These are phyloP conservation scores for Neonectria ditissima DNA, from an alignment of 2,329 filamentous ascomycete species.

Conservation along the genomic window DNA sequence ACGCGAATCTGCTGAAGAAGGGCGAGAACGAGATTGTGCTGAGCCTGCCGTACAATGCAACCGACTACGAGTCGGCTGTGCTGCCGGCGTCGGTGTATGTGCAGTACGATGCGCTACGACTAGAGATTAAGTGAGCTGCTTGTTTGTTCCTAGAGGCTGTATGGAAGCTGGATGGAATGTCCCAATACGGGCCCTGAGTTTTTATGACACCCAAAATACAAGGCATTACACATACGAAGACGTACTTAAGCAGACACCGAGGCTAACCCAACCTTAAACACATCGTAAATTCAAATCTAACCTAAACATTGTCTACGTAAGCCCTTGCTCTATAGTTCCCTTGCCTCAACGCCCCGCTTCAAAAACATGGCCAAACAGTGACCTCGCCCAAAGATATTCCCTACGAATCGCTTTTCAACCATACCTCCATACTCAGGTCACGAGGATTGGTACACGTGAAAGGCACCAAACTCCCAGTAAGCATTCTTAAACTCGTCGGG, in stretches of 20 bases:
- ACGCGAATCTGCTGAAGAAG: constrained; percentile 58
- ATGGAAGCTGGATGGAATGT: background rate
- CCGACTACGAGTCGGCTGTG: constrained; percentile 68
- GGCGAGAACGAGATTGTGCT: constrained; percentile 68
- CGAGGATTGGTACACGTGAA: constrained; percentile 65
- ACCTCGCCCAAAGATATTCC: background rate
- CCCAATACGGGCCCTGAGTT: no score
- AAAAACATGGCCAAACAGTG: constrained; percentile 11
- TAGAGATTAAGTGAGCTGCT: constrained; percentile 60
- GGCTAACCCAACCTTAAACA: background rate
- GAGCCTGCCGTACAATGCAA: constrained; percentile 69
- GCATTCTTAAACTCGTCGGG: constrained; percentile 67
- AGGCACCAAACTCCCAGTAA: constrained; percentile 74
- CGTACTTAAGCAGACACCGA: background rate
- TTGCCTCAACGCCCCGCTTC: constrained; percentile 41
- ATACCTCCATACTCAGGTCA: constrained; percentile 23
- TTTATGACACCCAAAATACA: background rate
- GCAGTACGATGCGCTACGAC: constrained; percentile 73
- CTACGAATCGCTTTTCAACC: background rate
- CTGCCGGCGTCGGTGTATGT: constrained; percentile 68
- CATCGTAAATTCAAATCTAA: no score
- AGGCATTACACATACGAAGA: background rate
- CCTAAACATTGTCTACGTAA: background rate
- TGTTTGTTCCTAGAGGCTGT: no score
- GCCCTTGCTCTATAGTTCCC: background rate